A percentile compares a stretch with the other conserved stretches of the same genome.
These are phyloP conservation scores for Solanum megistacrolobum DNA, from an alignment of 257 asterid genomes.

Conservation along the genomic window DNA sequence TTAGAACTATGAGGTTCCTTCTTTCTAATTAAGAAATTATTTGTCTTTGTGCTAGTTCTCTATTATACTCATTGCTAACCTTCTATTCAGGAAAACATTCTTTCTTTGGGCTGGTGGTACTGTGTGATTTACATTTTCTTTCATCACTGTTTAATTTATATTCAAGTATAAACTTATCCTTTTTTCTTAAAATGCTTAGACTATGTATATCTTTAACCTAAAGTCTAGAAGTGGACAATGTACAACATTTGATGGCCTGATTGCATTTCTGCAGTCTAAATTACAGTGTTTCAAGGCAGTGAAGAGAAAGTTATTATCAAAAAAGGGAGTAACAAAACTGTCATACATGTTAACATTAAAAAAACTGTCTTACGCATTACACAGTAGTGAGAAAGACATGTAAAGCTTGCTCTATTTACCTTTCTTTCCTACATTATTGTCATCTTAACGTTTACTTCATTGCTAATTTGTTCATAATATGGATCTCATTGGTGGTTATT, in stretches of 20 bases:
- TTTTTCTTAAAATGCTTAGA: background rate
- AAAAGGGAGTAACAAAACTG: background rate
- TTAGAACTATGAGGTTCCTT: background rate
- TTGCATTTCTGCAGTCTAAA: background rate
- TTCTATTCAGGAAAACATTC: background rate
- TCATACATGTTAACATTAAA: background rate
- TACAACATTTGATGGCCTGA: background rate
- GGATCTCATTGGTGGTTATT: background rate
- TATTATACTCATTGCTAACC: background rate
- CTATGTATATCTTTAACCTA: background rate
- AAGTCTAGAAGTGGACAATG: background rate
- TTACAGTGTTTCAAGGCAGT: background rate
- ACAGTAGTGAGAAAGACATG: background rate
- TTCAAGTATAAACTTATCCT: background rate
- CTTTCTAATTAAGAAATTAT: background rate
- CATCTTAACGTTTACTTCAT: background rate
- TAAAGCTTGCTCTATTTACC: background rate
- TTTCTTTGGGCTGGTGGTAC: background rate
- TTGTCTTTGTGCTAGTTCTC: background rate
- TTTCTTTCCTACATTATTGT: background rate
- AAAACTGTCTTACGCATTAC: background rate
- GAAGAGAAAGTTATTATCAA: background rate
- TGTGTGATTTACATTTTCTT: background rate
- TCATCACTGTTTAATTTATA: background rate
- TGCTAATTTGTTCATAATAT: background rate